Conservation (phyloP, 257 asterid genomes). For the Nicotiana paniculata region DNA sequence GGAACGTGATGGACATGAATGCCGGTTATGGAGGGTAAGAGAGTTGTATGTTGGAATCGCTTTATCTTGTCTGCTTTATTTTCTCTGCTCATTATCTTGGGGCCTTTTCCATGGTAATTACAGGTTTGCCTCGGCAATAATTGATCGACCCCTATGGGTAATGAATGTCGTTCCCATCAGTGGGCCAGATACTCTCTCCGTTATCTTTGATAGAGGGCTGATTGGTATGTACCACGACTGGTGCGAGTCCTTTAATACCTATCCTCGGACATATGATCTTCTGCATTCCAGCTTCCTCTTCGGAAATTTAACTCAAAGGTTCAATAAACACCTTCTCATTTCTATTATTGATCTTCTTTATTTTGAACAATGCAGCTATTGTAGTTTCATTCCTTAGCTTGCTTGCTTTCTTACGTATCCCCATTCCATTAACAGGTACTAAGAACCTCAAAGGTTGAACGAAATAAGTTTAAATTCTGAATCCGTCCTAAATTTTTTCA, state of each 20-base stretch:
- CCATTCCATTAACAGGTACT: too few species aligned
- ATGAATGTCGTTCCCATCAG: conserved; percentile 65
- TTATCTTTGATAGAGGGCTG: conserved; percentile 65
- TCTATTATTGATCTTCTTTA: background rate
- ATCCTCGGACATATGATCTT: conserved; percentile 73
- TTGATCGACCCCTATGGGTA: conserved; percentile 52
- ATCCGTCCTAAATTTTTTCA: background rate
- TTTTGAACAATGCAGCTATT: background rate
- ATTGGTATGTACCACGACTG: conserved; percentile 73
- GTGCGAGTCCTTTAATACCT: conserved; percentile 72
- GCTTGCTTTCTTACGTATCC: background rate
- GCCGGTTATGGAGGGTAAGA: conserved; percentile 73
- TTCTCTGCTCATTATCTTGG: background rate
- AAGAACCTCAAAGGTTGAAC: too few species aligned
- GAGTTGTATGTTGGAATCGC: background rate
- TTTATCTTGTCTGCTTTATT: background rate
- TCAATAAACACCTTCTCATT: background rate
- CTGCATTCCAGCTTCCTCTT: conserved; percentile 63
- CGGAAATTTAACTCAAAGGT: conserved; percentile 48
- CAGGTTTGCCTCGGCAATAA: conserved; percentile 66
- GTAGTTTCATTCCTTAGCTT: too few species aligned
- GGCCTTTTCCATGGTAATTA: background rate
- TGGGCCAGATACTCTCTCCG: conserved; percentile 48
- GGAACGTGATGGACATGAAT: conserved; percentile 81
- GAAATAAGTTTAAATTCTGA: too few species aligned